These are phyloP conservation scores for Cutaneotrichosporon sp. DNA, from an alignment of 1,284 basidiomycete genomes.

Conservation along the genomic window DNA sequence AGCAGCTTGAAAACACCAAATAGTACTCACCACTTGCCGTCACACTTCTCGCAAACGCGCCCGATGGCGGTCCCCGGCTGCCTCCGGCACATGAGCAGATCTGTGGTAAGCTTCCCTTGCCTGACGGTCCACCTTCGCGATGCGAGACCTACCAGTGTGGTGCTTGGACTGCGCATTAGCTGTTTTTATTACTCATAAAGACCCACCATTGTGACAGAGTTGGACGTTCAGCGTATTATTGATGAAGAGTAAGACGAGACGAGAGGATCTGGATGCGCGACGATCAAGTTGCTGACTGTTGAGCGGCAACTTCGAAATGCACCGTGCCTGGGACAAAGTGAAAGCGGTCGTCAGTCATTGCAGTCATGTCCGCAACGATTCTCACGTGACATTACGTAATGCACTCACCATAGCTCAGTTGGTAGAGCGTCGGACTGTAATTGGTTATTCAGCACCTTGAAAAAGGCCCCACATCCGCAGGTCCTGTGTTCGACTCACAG, in stretches of 20 bases:
- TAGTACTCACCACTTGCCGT: constrained; percentile 88
- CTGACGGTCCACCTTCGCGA: no score
- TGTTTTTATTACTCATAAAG: neutral
- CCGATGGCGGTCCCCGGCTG: constrained; percentile 96
- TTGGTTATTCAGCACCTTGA: neutral
- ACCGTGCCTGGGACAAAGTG: neutral
- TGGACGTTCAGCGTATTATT: neutral
- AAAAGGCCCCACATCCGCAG: neutral
- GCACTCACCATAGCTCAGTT: constrained; percentile 3
- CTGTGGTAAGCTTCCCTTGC: constrained; percentile 47
- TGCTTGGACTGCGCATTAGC: constrained; percentile 64
- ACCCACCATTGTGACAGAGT: constrained; percentile 13
- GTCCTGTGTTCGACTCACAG: constrained; percentile 5
- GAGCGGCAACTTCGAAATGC: neutral
- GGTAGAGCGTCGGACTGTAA: constrained; percentile 5
- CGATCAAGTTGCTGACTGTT: neutral
- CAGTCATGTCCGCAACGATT: neutral
- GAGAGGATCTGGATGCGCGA: neutral
- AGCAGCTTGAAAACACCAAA: no score
- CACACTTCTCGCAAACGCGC: constrained; percentile 96
- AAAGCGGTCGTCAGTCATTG: neutral
- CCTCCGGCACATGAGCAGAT: constrained; percentile 93
- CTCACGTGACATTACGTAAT: neutral
- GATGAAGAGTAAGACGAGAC: neutral
- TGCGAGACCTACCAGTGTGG: constrained; percentile 62